Base-by-base conservation (phyloP, 257 asterid genomes). In the Ehretia macrophylla region DNA sequence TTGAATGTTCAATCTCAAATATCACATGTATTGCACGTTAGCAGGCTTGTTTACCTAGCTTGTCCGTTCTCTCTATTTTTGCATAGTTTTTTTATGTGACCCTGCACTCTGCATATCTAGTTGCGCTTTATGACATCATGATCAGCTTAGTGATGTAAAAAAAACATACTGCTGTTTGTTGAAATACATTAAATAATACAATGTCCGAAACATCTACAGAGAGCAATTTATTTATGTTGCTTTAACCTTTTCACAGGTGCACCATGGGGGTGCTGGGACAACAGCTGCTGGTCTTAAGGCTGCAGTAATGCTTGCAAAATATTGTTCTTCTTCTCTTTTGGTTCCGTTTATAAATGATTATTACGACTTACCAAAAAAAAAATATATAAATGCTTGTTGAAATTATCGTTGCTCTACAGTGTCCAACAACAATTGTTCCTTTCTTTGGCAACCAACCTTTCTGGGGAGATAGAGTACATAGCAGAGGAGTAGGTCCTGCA, bases 191-290 rank as follows among this genome's bases (percentile, higher is more conserved):
- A 42, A 10, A 42, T 42, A 42, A 4, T 10, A 10, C 12, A 42
- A 42, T 42, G 47, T 42, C 8, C 5, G 47, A 42, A 3, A 27
- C 35, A 27, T 27, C 6, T 59, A 19, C 12, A 13, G 4, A 2
- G 45, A 14, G 40, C 17, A 11, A 17, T 32, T 17, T 32, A 27
- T 32, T 5, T 21, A 50, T 32, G 17, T 32, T 51, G 51, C 16
- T 61, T 68, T 52, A 50, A 49, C 61, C 51, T 70, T 47, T 48
- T 72, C 69, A 64, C 85, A 88, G 97, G 99, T 92, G 64, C 99
- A 92, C 84, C 99, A 90, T 67, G 99, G 97, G 20, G 99, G 97
- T 64, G 97, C 96, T 17, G 96, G 99, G 75, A 92, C 99, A 59
- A 92, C 97, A 14, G 99, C 97, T 55, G 96, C 97, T 67, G 97